Conservation (phyloP, 2,329 filamentous ascomycete genomes). For the Celoporthe dispersa region DNA sequence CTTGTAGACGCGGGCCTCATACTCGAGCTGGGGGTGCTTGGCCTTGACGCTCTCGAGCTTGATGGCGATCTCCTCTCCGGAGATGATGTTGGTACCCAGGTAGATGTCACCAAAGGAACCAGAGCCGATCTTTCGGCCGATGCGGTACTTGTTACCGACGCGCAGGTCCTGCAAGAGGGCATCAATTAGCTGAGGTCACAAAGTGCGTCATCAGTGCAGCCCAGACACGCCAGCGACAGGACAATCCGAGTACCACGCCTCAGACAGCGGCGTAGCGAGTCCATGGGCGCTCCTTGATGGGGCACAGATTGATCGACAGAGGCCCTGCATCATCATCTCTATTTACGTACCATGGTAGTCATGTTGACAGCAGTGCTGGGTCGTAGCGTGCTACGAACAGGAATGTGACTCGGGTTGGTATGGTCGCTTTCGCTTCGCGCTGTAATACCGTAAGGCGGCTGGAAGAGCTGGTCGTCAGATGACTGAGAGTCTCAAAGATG, state of each 20-base stretch:
- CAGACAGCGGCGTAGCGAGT: background rate
- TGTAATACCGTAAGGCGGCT: background rate
- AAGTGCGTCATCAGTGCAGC: background rate
- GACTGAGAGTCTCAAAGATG: constrained; percentile 7
- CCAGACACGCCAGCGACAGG: background rate
- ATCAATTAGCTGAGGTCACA: constrained; percentile 19
- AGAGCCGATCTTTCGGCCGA: constrained; percentile 98
- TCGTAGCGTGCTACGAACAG: constrained; percentile 27
- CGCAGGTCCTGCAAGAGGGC: constrained; percentile 76
- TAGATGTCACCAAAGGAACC: constrained; percentile 99
- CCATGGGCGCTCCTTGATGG: background rate
- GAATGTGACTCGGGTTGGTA: constrained; percentile 26
- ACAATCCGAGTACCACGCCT: background rate
- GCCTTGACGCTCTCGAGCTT: constrained; percentile 99
- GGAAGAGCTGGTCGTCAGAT: constrained; percentile 12
- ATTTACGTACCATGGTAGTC: constrained; percentile 57
- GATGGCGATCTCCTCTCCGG: constrained; percentile 98
- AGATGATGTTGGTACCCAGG: constrained; percentile 99
- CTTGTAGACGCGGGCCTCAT: constrained; percentile 93
- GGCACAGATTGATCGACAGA: background rate
- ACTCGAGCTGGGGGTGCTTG: constrained; percentile 98
- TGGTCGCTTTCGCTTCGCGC: background rate
- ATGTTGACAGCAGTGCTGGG: constrained; percentile 41
- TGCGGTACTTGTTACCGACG: constrained; percentile 99
- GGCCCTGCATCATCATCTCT: background rate